Percentiles rank a stretch among this genome's conserved stretches.
These are phyloP conservation scores for Anthostomella pinea DNA, from an alignment of 2,329 filamentous ascomycete genomes.

Conservation along the genomic window DNA sequence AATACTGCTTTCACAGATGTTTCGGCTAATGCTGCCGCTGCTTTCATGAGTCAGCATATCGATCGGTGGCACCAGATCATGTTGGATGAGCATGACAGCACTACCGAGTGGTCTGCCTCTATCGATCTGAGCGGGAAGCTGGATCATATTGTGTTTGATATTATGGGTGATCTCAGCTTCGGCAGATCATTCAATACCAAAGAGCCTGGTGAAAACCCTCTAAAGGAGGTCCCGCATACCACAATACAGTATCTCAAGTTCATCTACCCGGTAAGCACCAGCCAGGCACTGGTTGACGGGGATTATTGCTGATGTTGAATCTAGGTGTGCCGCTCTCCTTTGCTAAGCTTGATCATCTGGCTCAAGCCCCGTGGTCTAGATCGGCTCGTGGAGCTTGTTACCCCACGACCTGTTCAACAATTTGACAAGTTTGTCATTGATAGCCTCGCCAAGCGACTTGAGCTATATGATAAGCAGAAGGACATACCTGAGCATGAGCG, in stretches of 20 bases:
- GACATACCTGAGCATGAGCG: constrained; percentile 13
- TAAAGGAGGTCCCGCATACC: constrained; percentile 15
- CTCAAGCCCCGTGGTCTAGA: constrained; percentile 21
- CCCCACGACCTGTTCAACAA: constrained; percentile 9
- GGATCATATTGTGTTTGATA: constrained; percentile 16
- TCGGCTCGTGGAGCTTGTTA: constrained; percentile 8
- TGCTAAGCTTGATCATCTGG: constrained; percentile 9
- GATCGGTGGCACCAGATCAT: constrained; percentile 24
- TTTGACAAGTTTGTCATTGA: constrained; percentile 18
- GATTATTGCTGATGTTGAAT: neutral
- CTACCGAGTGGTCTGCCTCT: constrained; percentile 15
- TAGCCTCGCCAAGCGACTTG: constrained; percentile 14
- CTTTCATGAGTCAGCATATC: constrained; percentile 19
- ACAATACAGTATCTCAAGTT: constrained; percentile 17
- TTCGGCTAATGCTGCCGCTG: constrained; percentile 13
- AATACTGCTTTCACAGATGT: constrained; percentile 21
- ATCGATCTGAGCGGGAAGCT: constrained; percentile 13
- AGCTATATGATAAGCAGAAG: constrained; percentile 12
- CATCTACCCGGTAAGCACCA: constrained; percentile 13
- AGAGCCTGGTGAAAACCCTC: constrained; percentile 20
- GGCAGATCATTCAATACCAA: constrained; percentile 25
- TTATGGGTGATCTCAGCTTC: constrained; percentile 24
- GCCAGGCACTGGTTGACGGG: too few species aligned
- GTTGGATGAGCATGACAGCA: constrained; percentile 1
- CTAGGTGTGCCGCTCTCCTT: constrained; percentile 15